Evolutionary conservation across 805 yeast species (phyloP).

Genomic region (Kodamaea kaohsiungensis): DNA sequence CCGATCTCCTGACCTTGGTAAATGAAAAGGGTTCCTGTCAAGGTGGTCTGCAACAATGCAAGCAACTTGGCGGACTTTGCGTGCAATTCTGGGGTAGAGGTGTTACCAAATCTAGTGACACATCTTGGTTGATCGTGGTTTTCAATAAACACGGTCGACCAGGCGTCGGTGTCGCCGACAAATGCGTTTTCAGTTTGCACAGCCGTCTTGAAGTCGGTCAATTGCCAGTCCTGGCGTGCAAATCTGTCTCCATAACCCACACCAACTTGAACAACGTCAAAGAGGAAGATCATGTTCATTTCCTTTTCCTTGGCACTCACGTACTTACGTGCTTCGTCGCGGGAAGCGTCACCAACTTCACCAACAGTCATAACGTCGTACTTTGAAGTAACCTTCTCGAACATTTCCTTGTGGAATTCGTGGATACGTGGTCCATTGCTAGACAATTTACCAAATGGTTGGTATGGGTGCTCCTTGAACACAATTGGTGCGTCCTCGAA

Average conservation of each 20-base stretch:
- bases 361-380: conserved; percentile 60
- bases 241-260: conserved; percentile 34
- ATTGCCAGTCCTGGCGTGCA: conserved; percentile 29
- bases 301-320: conserved; percentile 40
- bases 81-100: conserved; percentile 29
- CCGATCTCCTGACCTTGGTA: conserved; percentile 67
- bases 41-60: conserved; percentile 44
- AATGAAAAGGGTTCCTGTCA: conserved; percentile 55
- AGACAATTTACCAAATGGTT: conserved; percentile 33
- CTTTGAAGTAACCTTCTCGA: conserved; percentile 38
- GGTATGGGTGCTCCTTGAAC: conserved; percentile 40
- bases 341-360: conserved; percentile 47
- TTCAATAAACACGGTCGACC: conserved; percentile 56
- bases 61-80: conserved; percentile 49
- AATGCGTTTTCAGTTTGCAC: conserved; percentile 25
- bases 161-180: conserved; percentile 52
- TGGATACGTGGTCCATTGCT: conserved; percentile 57
- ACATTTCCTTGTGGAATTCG: conserved; percentile 57
- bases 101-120: conserved; percentile 50
- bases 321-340: conserved; percentile 43
- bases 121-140: conserved; percentile 61
- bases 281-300: conserved; percentile 38
- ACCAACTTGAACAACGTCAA: conserved; percentile 38
- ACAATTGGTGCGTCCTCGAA: conserved; percentile 51
- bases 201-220: conserved; percentile 41